Base-by-base conservation (phyloP, 768 basidiomycete species). In the Lactarius hatsudake region DNA sequence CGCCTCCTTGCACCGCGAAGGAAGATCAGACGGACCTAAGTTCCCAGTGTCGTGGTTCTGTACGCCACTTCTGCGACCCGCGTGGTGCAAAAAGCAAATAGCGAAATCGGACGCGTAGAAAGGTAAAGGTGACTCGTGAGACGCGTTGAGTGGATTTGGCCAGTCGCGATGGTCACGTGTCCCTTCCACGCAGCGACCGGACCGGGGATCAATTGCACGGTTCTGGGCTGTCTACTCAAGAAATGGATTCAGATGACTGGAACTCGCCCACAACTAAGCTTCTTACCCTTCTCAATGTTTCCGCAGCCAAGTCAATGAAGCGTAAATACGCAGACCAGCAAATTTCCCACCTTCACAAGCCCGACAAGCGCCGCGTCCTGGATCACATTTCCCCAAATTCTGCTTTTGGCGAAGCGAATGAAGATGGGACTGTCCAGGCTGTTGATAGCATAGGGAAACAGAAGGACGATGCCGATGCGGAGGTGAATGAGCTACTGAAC, bases 221-320 rank as follows among this genome's bases (percentile, higher is more conserved):
- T 10, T 43, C 38, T 23, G 30, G 28, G 32, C 15, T n/a, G 32
- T 34, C 5, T 3, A 30, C 10, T 42, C 7, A 9, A 20, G 26
- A 7, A 45, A 53, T 58, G 59, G 56, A 59, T 8, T 56, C 75
- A 8, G 74, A 75, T 63, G 73, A 80, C 59, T 75, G 75, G 45
- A 87, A 85, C 62, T 77, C 82, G 3, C 85, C 88, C 12, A 92
- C 87, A 1, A 93, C 92, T 55, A 87, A 87, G 59, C 85, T 97
- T 1, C 77, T 97, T 34, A 96, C 95, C 0, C 85, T 97, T 1
- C 81, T 97, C 5, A 98, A 97, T 74, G 91, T 95, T 3, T 93
- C 93, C 40, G 91, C 93, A 0, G 86, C 88, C 3, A 94, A 88
- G 34, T 78, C 84, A 3, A 79, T 80, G 34, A 93, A 89, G 73